phyloP scores from a whole-genome alignment of 805 yeast genomes.

The Hyphopichia homilentoma region DNA sequence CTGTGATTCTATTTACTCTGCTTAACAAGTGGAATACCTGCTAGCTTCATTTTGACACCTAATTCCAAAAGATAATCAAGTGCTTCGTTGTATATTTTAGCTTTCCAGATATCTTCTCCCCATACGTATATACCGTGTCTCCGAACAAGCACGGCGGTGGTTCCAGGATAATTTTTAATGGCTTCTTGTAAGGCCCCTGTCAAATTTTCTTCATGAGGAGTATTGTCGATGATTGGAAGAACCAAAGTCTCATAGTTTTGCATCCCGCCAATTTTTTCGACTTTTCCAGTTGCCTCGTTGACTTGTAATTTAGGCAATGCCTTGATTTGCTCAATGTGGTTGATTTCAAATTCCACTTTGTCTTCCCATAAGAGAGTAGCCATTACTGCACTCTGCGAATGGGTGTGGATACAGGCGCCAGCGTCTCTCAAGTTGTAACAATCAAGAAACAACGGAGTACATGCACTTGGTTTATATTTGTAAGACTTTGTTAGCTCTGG shows the following conservation, averaged over 20 bases:
- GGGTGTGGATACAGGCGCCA: conserved; percentile 94
- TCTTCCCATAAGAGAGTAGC: conserved; percentile 62
- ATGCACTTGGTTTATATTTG: conserved; percentile 82
- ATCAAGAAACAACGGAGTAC: conserved; percentile 84
- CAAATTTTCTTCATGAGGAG: conserved; percentile 83
- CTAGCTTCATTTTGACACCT: conserved; percentile 75
- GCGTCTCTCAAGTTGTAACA: conserved; percentile 66
- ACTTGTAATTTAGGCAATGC: conserved; percentile 64
- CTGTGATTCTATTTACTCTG: no score
- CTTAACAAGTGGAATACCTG: conserved; percentile 55
- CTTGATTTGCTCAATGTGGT: conserved; percentile 87
- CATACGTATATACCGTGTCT: conserved; percentile 96
- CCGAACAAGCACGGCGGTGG: conserved; percentile 85
- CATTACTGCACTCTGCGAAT: conserved; percentile 85
- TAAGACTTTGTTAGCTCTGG: conserved; percentile 33
- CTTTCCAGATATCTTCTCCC: conserved; percentile 92
- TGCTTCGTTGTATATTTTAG: conserved; percentile 90
- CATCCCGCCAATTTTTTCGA: conserved; percentile 63
- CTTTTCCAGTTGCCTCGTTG: conserved; percentile 29
- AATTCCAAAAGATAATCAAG: conserved; percentile 83
- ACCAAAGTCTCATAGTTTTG: conserved; percentile 69
- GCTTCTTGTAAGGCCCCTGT: conserved; percentile 62
- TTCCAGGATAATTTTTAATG: conserved; percentile 64
- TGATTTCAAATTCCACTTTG: conserved; percentile 64
- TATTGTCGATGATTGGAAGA: conserved; percentile 89